Evolutionary conservation across 495 filamentous ascomycete genomes (phyloP).

Genomic region (Cudoniella acicularis): DNA sequence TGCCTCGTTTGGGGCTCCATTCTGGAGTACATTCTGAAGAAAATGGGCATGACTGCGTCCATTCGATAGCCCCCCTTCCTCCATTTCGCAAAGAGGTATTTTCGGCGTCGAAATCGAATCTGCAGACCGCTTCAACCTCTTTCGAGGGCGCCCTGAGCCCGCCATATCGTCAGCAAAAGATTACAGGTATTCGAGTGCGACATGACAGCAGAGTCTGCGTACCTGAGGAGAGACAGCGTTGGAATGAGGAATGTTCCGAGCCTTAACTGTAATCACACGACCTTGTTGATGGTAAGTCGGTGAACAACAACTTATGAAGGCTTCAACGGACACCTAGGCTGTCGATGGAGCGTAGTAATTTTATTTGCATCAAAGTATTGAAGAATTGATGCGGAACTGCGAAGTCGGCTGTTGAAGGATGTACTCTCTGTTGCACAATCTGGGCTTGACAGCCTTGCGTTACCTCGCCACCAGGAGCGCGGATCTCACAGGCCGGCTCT

Average conservation of each 20-base stretch:
- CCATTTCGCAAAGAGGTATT: slow-evolving; percentile 14
- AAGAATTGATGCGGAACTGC: slow-evolving; percentile 2
- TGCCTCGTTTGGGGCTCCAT: slow-evolving; percentile 15
- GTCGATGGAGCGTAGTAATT: neutral
- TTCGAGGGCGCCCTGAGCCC: slow-evolving; percentile 3
- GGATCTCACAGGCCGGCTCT: no score
- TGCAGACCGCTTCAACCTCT: slow-evolving; percentile 4
- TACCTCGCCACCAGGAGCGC: neutral
- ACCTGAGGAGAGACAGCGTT: neutral
- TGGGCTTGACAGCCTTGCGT: neutral
- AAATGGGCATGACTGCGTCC: slow-evolving; percentile 22
- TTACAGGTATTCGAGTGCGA: neutral
- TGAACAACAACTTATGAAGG: neutral
- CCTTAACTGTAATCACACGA: slow-evolving; percentile 4
- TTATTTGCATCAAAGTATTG: slow-evolving; percentile 12
- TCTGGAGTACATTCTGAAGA: slow-evolving; percentile 17
- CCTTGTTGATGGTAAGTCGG: slow-evolving; percentile 4
- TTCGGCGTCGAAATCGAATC: neutral
- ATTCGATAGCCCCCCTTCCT: slow-evolving; percentile 19
- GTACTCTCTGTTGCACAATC: neutral
- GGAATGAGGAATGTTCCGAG: neutral
- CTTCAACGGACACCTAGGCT: slow-evolving; percentile 4
- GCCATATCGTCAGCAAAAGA: slow-evolving; percentile 7
- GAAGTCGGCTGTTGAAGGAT: slow-evolving; percentile 12
- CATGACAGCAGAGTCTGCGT: neutral